Percentiles rank a stretch among this genome's conserved stretches.
These are phyloP conservation scores for Esteya vermicola DNA, from an alignment of 2,329 filamentous ascomycete species.

Conservation along the genomic window DNA sequence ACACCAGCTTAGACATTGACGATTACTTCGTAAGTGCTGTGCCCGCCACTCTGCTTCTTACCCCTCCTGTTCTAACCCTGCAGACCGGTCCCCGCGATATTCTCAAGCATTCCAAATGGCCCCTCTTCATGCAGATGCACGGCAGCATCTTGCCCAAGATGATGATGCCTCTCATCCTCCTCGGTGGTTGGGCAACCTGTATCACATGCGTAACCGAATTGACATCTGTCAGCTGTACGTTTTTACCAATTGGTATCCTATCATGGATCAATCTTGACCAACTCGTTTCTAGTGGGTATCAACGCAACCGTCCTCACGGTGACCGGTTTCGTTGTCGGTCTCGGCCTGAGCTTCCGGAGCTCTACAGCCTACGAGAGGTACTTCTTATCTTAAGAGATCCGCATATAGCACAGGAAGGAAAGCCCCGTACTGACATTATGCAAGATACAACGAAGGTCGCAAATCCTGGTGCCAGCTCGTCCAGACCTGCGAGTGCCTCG, in stretches of 20 bases:
- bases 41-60: too few relatives aligned
- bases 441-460: conserved; percentile 34
- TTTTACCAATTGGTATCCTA: too few relatives aligned
- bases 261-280: neutral
- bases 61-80: neutral
- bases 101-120: conserved; percentile 63
- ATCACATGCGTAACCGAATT: conserved; percentile 31
- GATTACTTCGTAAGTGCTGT: conserved; percentile 27
- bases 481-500: conserved; percentile 51
- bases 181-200: conserved; percentile 50
- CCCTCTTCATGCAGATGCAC: conserved; percentile 61
- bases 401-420: too few relatives aligned
- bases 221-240: conserved; percentile 14
- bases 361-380: conserved; percentile 64
- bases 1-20: conserved; percentile 23
- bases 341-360: conserved; percentile 63
- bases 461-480: conserved; percentile 43
- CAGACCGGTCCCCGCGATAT: conserved; percentile 50
- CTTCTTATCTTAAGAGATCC: too few relatives aligned
- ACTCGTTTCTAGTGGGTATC: conserved; percentile 36
- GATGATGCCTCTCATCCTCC: conserved; percentile 51
- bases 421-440: neutral
- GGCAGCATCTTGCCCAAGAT: conserved; percentile 59
- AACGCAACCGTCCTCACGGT: conserved; percentile 58
- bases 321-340: conserved; percentile 68